phyloP scores from a whole-genome alignment of 2,329 filamentous ascomycete species.

The Stemphylium beticola region DNA sequence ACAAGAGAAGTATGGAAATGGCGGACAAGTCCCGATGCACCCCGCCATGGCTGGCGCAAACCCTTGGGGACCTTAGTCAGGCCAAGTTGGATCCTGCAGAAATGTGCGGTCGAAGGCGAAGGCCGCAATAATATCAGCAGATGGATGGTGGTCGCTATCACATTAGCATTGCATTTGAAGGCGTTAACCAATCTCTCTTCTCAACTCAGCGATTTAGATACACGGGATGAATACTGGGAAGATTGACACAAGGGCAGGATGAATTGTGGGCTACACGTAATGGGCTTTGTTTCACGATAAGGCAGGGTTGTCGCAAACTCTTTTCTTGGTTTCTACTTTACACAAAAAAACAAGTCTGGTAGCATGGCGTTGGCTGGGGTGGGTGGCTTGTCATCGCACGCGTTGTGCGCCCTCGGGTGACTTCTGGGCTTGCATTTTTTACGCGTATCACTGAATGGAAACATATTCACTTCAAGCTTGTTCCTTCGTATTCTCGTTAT shows the following conservation, averaged over 20 bases:
- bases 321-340: too few species aligned
- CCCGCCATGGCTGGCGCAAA: conserved; percentile 9
- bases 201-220: not conserved
- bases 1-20: conserved; percentile 39
- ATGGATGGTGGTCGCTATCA: not conserved
- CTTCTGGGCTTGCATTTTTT: too few species aligned
- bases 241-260: not conserved
- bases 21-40: conserved; percentile 11
- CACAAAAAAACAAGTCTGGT: too few species aligned
- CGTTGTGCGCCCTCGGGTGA: too few species aligned
- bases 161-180: conserved; percentile 2
- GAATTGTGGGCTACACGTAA: not conserved
- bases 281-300: not conserved
- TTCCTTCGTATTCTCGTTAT: too few species aligned
- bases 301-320: too few species aligned
- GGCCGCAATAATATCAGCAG: not conserved
- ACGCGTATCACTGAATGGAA: too few species aligned
- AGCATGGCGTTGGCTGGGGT: too few species aligned
- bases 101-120: not conserved
- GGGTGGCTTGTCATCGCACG: too few species aligned
- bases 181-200: not conserved
- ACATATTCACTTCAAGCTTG: too few species aligned
- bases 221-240: not conserved
- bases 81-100: not conserved
- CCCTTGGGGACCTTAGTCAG: conserved; percentile 8